phyloP scores from a whole-genome alignment of 495 filamentous ascomycete species.

The Podospora tetraspora region DNA sequence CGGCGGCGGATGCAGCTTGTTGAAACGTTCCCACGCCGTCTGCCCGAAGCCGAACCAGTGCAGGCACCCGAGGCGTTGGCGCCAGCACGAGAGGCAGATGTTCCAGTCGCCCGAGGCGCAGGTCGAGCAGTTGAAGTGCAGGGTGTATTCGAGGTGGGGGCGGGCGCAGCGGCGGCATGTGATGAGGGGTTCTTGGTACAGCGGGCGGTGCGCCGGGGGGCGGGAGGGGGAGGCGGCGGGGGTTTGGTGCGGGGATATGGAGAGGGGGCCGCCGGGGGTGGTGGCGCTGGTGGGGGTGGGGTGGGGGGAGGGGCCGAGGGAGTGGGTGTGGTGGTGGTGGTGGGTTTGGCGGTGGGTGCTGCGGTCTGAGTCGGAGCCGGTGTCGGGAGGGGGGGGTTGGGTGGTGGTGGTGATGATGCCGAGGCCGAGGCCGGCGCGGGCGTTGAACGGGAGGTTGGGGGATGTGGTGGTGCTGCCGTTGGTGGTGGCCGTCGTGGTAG shows the following conservation, averaged over 20 bases:
- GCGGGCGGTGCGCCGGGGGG: constrained; percentile 26
- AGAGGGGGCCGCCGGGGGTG: constrained; percentile 10
- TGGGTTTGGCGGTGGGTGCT: constrained; percentile 8
- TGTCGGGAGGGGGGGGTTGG: constrained; percentile 15
- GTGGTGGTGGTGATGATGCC: constrained; percentile 14
- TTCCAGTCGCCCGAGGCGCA: constrained; percentile 69
- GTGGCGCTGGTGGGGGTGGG: constrained; percentile 16
- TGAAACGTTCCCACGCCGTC: constrained; percentile 57
- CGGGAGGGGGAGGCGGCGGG: constrained; percentile 16
- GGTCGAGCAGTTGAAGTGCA: constrained; percentile 69
- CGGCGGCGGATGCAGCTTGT: constrained; percentile 26
- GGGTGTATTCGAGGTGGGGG: constrained; percentile 66
- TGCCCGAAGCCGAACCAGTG: constrained; percentile 74
- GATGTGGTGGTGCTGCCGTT: constrained; percentile 8
- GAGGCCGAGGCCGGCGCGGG: constrained; percentile 19
- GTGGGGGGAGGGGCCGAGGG: background rate
- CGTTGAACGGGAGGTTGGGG: constrained; percentile 20
- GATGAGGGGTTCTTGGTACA: constrained; percentile 65
- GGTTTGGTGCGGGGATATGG: background rate
- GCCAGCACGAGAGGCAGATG: constrained; percentile 75
- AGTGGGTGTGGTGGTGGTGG: constrained; percentile 5
- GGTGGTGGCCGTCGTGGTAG: constrained; percentile 17
- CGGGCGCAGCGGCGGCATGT: constrained; percentile 63
- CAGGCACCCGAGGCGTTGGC: constrained; percentile 63
- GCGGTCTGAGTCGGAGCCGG: background rate